Evolutionary conservation across 2,329 filamentous ascomycete species (phyloP).

Genomic region (Berkeleyomyces basicola): DNA sequence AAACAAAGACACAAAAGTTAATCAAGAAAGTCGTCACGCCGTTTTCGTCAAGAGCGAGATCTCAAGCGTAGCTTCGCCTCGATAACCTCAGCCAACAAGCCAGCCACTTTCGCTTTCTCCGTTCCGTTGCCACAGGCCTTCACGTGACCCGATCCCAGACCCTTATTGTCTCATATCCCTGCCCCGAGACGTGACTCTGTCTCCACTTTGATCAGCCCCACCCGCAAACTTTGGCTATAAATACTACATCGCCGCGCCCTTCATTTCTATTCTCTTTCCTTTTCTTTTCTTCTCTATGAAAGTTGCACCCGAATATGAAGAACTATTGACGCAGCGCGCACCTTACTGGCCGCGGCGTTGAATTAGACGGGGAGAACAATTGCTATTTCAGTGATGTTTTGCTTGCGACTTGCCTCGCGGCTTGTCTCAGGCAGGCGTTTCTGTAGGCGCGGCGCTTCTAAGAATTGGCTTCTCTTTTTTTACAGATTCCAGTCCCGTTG

Average conservation of each 20-base stretch:
- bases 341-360: constrained; percentile 35
- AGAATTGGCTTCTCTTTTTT: constrained; percentile 42
- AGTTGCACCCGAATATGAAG: constrained; percentile 41
- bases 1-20: background rate
- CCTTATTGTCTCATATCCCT: background rate
- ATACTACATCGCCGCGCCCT: background rate
- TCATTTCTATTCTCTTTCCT: constrained; percentile 19
- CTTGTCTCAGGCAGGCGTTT: constrained; percentile 16
- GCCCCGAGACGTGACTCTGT: background rate
- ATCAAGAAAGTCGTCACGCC: background rate
- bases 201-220: background rate
- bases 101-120: background rate
- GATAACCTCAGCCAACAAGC: background rate
- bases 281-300: constrained; percentile 26
- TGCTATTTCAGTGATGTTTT: constrained; percentile 18
- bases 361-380: constrained; percentile 41
- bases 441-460: constrained; percentile 34
- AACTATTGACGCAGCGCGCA: constrained; percentile 33
- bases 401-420: background rate
- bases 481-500: constrained; percentile 41
- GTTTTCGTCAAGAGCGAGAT: background rate
- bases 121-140: background rate
- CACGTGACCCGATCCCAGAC: background rate
- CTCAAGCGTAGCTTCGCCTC: background rate
- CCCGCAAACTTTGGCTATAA: constrained; percentile 1